Evolutionary conservation across 148 eudicot species (phyloP), one percentile per base, ranked within the genome.

Genomic region (Diospyros lotus): DNA sequence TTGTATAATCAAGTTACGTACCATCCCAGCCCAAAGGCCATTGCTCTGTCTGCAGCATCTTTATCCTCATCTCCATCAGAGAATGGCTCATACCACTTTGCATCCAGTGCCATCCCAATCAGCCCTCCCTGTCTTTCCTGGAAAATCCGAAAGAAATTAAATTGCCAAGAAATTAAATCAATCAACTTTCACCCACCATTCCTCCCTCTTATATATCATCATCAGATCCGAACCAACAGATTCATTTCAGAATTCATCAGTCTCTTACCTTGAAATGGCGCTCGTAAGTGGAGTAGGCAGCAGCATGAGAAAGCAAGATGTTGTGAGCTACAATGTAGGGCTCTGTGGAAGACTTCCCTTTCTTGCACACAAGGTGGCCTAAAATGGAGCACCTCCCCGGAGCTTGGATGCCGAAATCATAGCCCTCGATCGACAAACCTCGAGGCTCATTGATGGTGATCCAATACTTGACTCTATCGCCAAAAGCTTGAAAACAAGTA

Each of bases 361-460:
- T 82, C 75, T 81, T 86, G 72, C 98, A 95, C 12, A 88, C 8
- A 61, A 90, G 52, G 84, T 90, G 98, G 15, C 87, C 90, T 6
- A 95, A 75, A 79, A 95, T 70, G 7, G 97, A 95, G 84, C 98
- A 95, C 70, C 98, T 83, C 39, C 98, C 98, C 0, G 98, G 98
- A 54, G 98, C 98, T 83, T 95, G 98, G 79, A 92, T 64, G 1
- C 98, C 98, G 1, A 77, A 58, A 73, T 95, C 93, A 69, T 92
- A 95, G 28, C 98, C 97, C 71, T 90, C 90, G 55, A 95, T 90
- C 14, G 94, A 80, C 51, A 89, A 79, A 42, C 89, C 89, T 61
- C 81, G 97, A 70, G 98, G 98, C 87, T 95, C 98, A n/a, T 95
- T 95, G 83, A 95, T 86, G 50, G 98, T 95, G 78, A 95, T 86